Evolutionary conservation across 139 green algal species (phyloP), one percentile per base, ranked within the genome.

Genomic region (Chlamydomonas sp.): DNA sequence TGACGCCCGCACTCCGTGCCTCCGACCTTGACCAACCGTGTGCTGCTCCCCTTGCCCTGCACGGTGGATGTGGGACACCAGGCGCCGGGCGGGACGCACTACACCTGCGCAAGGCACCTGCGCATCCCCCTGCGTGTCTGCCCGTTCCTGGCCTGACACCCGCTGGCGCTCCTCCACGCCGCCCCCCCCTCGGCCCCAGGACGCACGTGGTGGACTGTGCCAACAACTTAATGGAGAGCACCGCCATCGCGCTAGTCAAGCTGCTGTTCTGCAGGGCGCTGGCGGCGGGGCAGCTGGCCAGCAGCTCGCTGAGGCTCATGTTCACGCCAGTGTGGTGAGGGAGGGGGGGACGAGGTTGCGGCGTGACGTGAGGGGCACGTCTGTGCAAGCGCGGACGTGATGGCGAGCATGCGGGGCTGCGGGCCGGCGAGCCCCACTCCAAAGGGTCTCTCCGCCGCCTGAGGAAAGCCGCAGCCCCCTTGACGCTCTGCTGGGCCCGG

Each of bases 171-270:
- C n/a, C n/a, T n/a, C n/a, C n/a, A n/a, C n/a, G n/a, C n/a, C n/a
- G n/a, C n/a, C n/a, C n/a, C n/a, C n/a, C 31, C 31, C 31, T 49
- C 31, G 31, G 31, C 60, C 49, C 85, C 8, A 61, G 75, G 1
- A 83, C 84, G 0, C 87, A 93, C 66, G 31, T 87, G 9, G 85
- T 89, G 64, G 87, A 93, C 79, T 63, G 75, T 57, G 62, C 77
- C 66, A 85, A 85, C 66, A 59, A 18, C 59, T 3, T 82, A 2
- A 8, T 93, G 61, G 86, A 93, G n/a, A 68, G 31, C 0, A 18
- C 63, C 1, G 85, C 89, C 31, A 59, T 85, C 57, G 12, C 89
- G 3, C 20, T 78, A 8, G 89, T 90, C 62, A 87, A 89, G 85
- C n/a, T 88, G 9, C 5, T 87, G 75, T 84, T 90, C 57, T 81